These are phyloP conservation scores for Aspergillus sparsus DNA, from an alignment of 495 filamentous ascomycete species.

Conservation along the genomic window DNA sequence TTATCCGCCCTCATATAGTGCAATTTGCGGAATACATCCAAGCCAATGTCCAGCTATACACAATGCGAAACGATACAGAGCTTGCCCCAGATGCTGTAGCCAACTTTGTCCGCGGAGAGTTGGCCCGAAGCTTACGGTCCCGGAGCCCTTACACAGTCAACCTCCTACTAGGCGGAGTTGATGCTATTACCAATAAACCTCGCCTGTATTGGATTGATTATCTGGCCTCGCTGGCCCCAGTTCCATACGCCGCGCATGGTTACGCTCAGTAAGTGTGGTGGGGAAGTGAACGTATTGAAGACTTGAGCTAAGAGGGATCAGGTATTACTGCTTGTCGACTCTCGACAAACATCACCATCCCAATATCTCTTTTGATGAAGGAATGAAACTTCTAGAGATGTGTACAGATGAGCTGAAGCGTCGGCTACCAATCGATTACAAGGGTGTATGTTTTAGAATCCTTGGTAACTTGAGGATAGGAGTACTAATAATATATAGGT, in stretches of 20 bases:
- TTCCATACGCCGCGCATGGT: conserved; percentile 96
- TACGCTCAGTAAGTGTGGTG: conserved; percentile 82
- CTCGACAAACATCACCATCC: conserved; percentile 98
- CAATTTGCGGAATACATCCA: conserved; percentile 99
- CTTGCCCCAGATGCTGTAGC: conserved; percentile 85
- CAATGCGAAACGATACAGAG: conserved; percentile 94
- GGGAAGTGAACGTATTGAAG: not conserved
- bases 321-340: conserved; percentile 93
- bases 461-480: conserved; percentile 3
- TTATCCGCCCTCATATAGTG: conserved; percentile 53
- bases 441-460: conserved; percentile 61
- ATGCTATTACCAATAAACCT: conserved; percentile 82
- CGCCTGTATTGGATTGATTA: conserved; percentile 97
- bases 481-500: conserved; percentile 47
- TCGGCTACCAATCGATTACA: conserved; percentile 95
- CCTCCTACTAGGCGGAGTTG: conserved; percentile 87
- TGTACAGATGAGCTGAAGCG: conserved; percentile 97
- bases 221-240: conserved; percentile 78
- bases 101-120: conserved; percentile 87
- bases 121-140: conserved; percentile 85
- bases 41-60: conserved; percentile 96
- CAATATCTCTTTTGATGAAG: conserved; percentile 82
- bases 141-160: conserved; percentile 95
- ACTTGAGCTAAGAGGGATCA: conserved; percentile 33
- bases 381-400: conserved; percentile 85